A percentile compares a stretch with the other conserved stretches of the same genome.
Conservation (phyloP, 768 basidiomycete species). For the Lactarius sanguifluus region DNA sequence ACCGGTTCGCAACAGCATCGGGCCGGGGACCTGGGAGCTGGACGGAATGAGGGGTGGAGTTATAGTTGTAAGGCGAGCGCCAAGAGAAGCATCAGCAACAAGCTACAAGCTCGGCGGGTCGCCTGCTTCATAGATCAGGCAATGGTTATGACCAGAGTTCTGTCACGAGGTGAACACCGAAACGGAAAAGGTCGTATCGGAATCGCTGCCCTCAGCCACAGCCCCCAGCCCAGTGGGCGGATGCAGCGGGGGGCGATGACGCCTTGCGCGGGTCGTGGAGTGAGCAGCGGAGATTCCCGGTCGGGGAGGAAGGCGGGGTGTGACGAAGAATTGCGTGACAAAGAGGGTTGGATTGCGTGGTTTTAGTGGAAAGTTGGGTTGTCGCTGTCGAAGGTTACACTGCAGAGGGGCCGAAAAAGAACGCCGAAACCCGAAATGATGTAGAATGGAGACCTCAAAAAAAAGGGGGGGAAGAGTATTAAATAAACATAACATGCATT, state of each 20-base stretch:
- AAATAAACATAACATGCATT: constrained; percentile 12
- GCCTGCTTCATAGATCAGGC: neutral
- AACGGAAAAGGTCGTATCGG: neutral
- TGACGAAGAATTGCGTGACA: neutral
- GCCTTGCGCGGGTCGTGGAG: neutral
- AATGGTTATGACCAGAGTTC: neutral
- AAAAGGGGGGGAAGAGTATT: neutral
- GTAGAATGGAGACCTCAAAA: constrained; percentile 4
- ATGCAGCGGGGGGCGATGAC: neutral
- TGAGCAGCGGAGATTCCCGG: neutral
- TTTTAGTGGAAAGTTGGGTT: neutral
- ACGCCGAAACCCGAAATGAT: neutral
- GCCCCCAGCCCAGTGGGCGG: neutral
- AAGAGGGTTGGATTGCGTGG: neutral
- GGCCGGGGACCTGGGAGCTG: neutral
- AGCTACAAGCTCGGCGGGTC: constrained; percentile 21
- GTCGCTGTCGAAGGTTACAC: no score
- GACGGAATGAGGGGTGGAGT: neutral
- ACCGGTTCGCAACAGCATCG: neutral
- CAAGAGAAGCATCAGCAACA: constrained; percentile 17
- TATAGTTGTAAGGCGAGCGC: constrained; percentile 11
- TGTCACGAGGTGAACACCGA: neutral
- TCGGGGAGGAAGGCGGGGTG: neutral
- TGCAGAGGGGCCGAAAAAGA: neutral
- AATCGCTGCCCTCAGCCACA: neutral